Percentiles rank a stretch among this genome's conserved stretches.
Evolutionary conservation across 306 rosid species (phyloP).

Genomic region (Luffa acutangula): DNA sequence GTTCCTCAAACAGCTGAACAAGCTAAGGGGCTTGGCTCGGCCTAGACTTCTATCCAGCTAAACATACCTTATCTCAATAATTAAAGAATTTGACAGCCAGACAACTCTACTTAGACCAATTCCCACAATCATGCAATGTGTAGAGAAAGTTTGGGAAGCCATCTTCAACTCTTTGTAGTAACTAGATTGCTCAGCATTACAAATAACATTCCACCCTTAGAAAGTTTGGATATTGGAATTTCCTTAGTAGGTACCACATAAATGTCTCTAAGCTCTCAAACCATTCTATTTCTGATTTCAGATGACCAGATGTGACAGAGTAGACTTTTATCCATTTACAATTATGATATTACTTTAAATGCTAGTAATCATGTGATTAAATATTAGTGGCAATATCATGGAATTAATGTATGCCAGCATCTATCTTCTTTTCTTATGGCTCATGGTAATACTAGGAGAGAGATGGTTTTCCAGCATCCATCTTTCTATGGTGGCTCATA

Average conservation of each 20-base stretch:
- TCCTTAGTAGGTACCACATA: neutral
- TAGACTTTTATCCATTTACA: neutral
- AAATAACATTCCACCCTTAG: neutral
- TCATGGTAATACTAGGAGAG: neutral
- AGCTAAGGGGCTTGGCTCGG: neutral
- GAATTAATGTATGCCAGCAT: neutral
- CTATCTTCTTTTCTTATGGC: neutral
- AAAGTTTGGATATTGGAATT: neutral
- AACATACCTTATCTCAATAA: neutral
- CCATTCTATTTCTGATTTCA: neutral
- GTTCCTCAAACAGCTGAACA: neutral
- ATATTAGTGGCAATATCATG: neutral
- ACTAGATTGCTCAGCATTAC: neutral
- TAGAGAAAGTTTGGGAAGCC: too few species aligned
- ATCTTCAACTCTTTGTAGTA: neutral
- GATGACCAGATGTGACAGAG: neutral
- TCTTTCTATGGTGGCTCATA: neutral
- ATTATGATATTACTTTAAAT: neutral
- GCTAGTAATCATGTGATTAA: neutral
- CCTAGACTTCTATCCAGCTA: neutral
- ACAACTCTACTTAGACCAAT: neutral
- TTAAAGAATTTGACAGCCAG: neutral
- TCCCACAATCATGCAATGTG: neutral
- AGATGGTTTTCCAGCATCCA: neutral
- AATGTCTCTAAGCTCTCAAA: neutral